Conservation (phyloP, 208 protist species). For the Leishmania amazonensis region DNA sequence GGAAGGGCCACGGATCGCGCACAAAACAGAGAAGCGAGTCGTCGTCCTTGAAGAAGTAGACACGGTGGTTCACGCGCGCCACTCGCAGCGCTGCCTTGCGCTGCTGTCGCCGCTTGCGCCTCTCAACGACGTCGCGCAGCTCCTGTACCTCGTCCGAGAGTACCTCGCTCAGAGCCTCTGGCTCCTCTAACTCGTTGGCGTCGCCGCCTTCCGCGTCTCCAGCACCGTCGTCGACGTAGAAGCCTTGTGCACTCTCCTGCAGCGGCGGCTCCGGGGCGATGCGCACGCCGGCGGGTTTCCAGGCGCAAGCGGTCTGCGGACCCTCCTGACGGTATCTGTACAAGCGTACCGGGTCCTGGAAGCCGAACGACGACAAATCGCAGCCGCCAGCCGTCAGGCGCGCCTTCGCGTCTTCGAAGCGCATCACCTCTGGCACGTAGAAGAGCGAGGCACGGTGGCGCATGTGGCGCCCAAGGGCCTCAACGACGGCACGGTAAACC, state of each 20-base stretch:
- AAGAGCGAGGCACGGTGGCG: slow-evolving; percentile 82
- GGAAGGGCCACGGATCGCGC: slow-evolving; percentile 70
- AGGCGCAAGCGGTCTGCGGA: slow-evolving; percentile 44
- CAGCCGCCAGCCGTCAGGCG: slow-evolving; percentile 48
- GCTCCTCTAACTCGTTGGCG: slow-evolving; percentile 46
- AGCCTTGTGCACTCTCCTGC: slow-evolving; percentile 1
- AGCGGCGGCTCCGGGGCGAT: slow-evolving; percentile 4
- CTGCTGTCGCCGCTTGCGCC: slow-evolving; percentile 27
- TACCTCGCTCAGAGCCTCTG: slow-evolving; percentile 68
- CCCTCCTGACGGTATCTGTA: slow-evolving; percentile 50
- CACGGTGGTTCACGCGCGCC: slow-evolving; percentile 52
- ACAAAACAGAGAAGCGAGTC: slow-evolving; percentile 60
- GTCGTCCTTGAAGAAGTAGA: slow-evolving; percentile 84
- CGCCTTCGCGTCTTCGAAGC: slow-evolving; percentile 52
- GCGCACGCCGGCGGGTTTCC: slow-evolving; percentile 45
- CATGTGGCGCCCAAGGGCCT: slow-evolving; percentile 54
- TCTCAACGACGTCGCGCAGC: slow-evolving; percentile 46
- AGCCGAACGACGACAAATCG: slow-evolving; percentile 65
- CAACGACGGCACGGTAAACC: slow-evolving; percentile 49
- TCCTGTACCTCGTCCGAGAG: slow-evolving; percentile 78
- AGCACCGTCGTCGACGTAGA: background rate
- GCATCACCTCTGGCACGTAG: slow-evolving; percentile 63
- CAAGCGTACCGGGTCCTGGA: slow-evolving; percentile 67
- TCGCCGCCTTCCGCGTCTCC: slow-evolving; percentile 20
- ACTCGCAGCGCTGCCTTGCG: slow-evolving; percentile 43